Base-by-base conservation (phyloP, 176 grass and related monocot species). In the Leersia perrieri region DNA sequence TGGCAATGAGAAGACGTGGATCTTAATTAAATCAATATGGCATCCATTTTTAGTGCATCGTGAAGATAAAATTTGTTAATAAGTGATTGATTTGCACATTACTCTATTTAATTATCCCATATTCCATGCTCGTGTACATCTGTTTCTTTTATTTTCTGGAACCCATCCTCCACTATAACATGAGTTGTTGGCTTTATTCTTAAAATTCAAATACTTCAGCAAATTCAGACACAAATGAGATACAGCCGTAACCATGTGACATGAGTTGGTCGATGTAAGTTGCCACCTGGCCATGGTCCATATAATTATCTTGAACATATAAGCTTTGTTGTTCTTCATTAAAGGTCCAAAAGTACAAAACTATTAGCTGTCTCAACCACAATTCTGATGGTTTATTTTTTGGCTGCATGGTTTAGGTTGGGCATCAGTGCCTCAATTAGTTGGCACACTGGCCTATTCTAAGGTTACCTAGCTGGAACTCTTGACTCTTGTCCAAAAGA, bases 341-440 rank as follows among this genome's bases (percentile, higher is more conserved):
- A 36, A 75, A 72, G 18, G 65, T 85, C 82, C 33, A 89, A 70
- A 81, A 42, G 65, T 85, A 76, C 33, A 89, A 70, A 81, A 42
- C 29, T 14, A 81, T 63, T 75, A 81, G 83, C 65, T 89, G 83
- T 86, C 42, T 20, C 25, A n/a, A 33, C 78, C 77, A 77, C 41
- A 89, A 82, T 29, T 77, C 27, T 29, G 16, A 86, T 82, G 72
- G 78, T 32, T 72, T 85, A 16, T 81, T 39, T 81, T 39, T 77
- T 66, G 66, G 38, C 33, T 44, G 33, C 47, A 63, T 40, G 36
- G 45, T 72, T 72, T 74, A 16, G 57, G 44, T 35, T 76, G 15
- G 32, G 34, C 57, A 72, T 36, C 64, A 72, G 64, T 58, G 25
- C 30, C 34, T 79, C 20, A 53, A 53, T 53, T 25, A 57, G 66